These are phyloP conservation scores for Dioscorea zingiberensis DNA, from an alignment of 106 monocot species.

Conservation along the genomic window DNA sequence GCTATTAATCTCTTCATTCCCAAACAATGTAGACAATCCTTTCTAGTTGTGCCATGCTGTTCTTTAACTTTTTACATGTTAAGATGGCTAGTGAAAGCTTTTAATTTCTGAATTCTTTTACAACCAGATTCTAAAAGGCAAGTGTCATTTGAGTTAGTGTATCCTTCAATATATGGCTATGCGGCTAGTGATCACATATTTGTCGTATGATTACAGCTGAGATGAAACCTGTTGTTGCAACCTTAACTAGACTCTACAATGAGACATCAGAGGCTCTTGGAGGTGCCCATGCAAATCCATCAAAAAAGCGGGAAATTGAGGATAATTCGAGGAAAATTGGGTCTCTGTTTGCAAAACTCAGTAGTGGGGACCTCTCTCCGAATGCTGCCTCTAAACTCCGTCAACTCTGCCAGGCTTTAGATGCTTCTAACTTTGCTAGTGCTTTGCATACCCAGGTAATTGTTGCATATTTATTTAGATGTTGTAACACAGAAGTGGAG, in stretches of 20 bases:
- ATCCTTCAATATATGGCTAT: too few species aligned
- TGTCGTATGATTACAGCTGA: slow-evolving; percentile 50
- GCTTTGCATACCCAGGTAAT: slow-evolving; percentile 93
- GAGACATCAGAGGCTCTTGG: slow-evolving; percentile 83
- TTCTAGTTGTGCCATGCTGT: too few species aligned
- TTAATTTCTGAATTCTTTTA: too few species aligned
- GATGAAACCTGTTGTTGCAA: slow-evolving; percentile 71
- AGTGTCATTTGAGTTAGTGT: too few species aligned
- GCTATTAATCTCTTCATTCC: too few species aligned
- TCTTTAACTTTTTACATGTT: too few species aligned
- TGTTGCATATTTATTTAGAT: background rate
- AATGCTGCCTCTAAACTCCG: slow-evolving; percentile 79
- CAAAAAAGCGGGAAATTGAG: slow-evolving; percentile 91
- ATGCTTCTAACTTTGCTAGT: slow-evolving; percentile 52
- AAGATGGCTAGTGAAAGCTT: too few species aligned
- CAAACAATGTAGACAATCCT: too few species aligned
- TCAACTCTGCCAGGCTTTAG: slow-evolving; percentile 79
- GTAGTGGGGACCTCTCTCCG: slow-evolving; percentile 80
- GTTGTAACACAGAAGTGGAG: background rate
- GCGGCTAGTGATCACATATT: too few species aligned
- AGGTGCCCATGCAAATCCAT: slow-evolving; percentile 62
- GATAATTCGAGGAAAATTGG: slow-evolving; percentile 96
- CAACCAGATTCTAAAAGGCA: too few species aligned
- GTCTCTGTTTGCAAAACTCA: slow-evolving; percentile 74
- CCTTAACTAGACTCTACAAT: slow-evolving; percentile 77